These are phyloP conservation scores for Aquanectria penicillioides DNA, from an alignment of 2,329 filamentous ascomycete species.

Conservation along the genomic window DNA sequence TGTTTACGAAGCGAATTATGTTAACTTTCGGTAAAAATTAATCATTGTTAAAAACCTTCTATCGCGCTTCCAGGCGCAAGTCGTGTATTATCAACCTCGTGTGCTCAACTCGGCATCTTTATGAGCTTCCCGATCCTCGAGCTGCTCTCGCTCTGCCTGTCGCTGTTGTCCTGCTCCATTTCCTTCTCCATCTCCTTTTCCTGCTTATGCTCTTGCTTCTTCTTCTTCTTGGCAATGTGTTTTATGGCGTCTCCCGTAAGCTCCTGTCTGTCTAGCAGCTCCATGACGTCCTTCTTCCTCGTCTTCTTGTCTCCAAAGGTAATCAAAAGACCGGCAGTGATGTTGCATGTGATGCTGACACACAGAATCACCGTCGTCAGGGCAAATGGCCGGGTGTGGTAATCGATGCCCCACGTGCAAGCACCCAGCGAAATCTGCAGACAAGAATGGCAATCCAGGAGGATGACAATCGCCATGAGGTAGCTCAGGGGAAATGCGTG, in stretches of 20 bases:
- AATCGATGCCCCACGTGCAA: constrained; percentile 82
- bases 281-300: constrained; percentile 86
- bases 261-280: constrained; percentile 79
- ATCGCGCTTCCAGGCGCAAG: not conserved
- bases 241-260: constrained; percentile 70
- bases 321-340: constrained; percentile 80
- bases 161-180: constrained; percentile 18
- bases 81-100: not conserved
- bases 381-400: constrained; percentile 73
- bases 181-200: constrained; percentile 18
- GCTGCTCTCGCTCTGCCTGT: constrained; percentile 10
- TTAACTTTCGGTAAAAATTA: too few relatives aligned
- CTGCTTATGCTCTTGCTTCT: constrained; percentile 38
- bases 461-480: constrained; percentile 79
- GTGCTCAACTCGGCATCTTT: constrained; percentile 9
- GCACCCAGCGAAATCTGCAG: constrained; percentile 83
- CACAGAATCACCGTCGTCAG: constrained; percentile 85
- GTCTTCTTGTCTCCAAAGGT: constrained; percentile 79
- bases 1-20: too few relatives aligned
- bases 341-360: constrained; percentile 81
- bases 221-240: constrained; percentile 57
- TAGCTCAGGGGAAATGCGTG: constrained; percentile 79
- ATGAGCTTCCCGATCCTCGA: constrained; percentile 7
- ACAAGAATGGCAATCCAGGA: constrained; percentile 82
- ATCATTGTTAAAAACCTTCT: not conserved